phyloP scores from a whole-genome alignment of 345 rosid genomes.

The Euphorbia lathyris region DNA sequence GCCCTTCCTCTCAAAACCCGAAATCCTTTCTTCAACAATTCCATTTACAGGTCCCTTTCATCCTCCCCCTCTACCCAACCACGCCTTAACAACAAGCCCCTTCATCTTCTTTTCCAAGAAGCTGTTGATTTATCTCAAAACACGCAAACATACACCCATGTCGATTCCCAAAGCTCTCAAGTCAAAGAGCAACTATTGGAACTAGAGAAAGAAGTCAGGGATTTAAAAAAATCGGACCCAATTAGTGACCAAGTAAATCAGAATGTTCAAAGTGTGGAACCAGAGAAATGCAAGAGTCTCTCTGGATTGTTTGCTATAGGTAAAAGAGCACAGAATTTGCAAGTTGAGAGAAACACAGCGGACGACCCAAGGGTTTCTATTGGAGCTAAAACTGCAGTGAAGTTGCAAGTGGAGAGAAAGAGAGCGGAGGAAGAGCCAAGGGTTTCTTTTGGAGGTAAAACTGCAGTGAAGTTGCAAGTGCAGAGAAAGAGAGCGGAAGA shows the following conservation, averaged over 20 bases:
- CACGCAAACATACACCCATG: slow-evolving; percentile 25
- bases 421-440: no score
- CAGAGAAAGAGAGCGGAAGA: slow-evolving; percentile 20
- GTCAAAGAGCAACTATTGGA: slow-evolving; percentile 38
- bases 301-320: not conserved
- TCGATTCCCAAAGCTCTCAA: slow-evolving; percentile 26
- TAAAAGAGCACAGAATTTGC: slow-evolving; percentile 10
- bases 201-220: slow-evolving; percentile 41
- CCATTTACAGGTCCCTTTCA: not conserved
- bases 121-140: slow-evolving; percentile 45
- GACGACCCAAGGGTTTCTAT: slow-evolving; percentile 16
- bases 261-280: not conserved
- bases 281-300: not conserved
- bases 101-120: slow-evolving; percentile 46
- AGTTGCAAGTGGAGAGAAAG: no score
- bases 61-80: not conserved
- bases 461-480: not conserved
- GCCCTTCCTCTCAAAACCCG: not conserved
- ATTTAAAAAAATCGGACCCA: slow-evolving; percentile 19
- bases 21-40: not conserved
- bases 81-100: slow-evolving; percentile 30
- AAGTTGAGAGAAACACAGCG: slow-evolving; percentile 10
- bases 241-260: no score
- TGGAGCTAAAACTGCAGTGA: no score
- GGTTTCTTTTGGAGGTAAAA: no score